These are phyloP conservation scores for Phallus indusiatus DNA, from an alignment of 768 basidiomycete species.

Conservation along the genomic window DNA sequence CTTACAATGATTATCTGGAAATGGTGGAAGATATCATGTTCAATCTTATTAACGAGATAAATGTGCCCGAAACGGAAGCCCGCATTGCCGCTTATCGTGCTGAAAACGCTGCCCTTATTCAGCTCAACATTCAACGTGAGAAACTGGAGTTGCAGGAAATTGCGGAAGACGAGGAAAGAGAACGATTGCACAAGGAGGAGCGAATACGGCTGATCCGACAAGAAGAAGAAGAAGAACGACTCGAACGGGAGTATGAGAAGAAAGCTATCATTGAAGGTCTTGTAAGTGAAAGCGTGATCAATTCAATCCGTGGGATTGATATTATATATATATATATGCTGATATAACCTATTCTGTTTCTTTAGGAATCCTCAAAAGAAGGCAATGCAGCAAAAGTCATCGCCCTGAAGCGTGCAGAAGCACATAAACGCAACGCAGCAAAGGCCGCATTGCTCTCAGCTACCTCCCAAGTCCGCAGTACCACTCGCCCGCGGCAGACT, in stretches of 20 bases:
- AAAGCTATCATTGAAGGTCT: constrained; percentile 74
- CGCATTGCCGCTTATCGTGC: constrained; percentile 69
- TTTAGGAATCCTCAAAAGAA: constrained; percentile 8
- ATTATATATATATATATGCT: too few species aligned
- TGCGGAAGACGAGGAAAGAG: constrained; percentile 73
- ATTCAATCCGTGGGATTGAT: too few species aligned
- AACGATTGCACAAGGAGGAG: constrained; percentile 58
- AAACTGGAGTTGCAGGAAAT: constrained; percentile 65
- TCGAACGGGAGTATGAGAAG: constrained; percentile 62
- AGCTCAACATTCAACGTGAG: constrained; percentile 75
- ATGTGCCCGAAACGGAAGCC: constrained; percentile 71
- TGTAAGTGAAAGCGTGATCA: constrained; percentile 43
- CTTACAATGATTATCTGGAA: constrained; percentile 94
- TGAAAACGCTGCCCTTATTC: constrained; percentile 76
- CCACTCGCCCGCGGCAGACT: constrained; percentile 56
- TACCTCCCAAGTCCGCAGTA: constrained; percentile 13
- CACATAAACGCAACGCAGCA: constrained; percentile 49
- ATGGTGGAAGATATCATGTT: constrained; percentile 95
- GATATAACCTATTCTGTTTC: too few species aligned
- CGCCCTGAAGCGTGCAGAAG: constrained; percentile 57
- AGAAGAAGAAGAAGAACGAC: constrained; percentile 67
- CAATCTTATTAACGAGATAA: constrained; percentile 88
- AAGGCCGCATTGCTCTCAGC: constrained; percentile 31
- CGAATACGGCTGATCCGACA: constrained; percentile 57
- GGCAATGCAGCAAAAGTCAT: constrained; percentile 32